A percentile compares a stretch with the other conserved stretches of the same genome.
These are phyloP conservation scores for Crocinoboletus sp. DNA, from an alignment of 1,284 basidiomycete genomes.

Conservation along the genomic window DNA sequence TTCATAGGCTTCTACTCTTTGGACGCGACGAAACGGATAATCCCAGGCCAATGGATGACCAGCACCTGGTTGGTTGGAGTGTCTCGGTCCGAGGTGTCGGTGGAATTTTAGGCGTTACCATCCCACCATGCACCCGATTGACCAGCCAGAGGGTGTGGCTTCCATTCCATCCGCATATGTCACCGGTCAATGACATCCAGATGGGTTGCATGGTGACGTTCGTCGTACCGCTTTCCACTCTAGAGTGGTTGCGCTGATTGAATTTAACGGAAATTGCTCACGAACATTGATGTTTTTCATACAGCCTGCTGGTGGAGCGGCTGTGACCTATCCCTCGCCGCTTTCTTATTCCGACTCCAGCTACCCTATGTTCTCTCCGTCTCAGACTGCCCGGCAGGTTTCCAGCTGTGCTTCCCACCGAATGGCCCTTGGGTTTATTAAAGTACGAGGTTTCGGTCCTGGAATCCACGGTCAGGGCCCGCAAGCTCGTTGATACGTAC, in stretches of 20 bases:
- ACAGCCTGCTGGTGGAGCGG: conserved; percentile 5
- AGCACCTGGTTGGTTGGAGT: no score
- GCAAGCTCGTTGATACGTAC: background rate
- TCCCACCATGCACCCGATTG: conserved; percentile 2
- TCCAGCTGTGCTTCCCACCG: conserved; percentile 2
- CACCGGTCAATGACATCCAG: conserved; percentile 6
- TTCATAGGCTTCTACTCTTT: background rate
- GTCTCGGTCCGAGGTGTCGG: background rate
- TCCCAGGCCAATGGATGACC: background rate
- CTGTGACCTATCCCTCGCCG: conserved; percentile 1
- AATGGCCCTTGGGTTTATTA: background rate
- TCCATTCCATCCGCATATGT: conserved; percentile 1
- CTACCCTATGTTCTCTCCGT: background rate
- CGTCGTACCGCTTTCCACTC: conserved; percentile 5
- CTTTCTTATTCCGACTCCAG: conserved; percentile 8
- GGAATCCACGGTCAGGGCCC: no score
- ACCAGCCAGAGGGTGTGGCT: background rate
- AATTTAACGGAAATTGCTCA: conserved; percentile 27
- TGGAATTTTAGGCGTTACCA: background rate
- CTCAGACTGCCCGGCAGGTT: background rate
- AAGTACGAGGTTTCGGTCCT: no score
- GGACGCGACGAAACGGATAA: conserved; percentile 3
- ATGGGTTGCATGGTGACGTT: conserved; percentile 13
- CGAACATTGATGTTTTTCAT: conserved; percentile 9
- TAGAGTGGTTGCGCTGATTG: conserved; percentile 19